Percentiles rank a stretch among this genome's conserved stretches.
phyloP scores from a whole-genome alignment of 768 basidiomycete genomes.

The Hygrocybe coccinea region DNA sequence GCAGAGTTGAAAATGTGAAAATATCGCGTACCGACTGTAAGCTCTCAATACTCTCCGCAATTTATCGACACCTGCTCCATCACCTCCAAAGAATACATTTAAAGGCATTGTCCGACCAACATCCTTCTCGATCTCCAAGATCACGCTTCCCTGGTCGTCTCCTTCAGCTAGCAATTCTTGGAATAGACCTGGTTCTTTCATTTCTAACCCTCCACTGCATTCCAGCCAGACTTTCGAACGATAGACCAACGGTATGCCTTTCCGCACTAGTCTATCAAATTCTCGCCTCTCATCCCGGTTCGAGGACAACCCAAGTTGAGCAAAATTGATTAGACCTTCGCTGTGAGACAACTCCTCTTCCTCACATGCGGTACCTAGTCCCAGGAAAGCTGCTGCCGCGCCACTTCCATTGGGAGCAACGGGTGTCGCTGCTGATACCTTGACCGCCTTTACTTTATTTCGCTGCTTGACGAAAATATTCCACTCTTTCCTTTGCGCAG shows the following conservation, averaged over 20 bases:
- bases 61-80: slow-evolving; percentile 91
- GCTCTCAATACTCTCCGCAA: slow-evolving; percentile 84
- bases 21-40: slow-evolving; percentile 73
- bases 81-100: slow-evolving; percentile 95
- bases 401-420: slow-evolving; percentile 24
- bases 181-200: slow-evolving; percentile 88
- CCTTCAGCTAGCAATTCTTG: slow-evolving; percentile 66
- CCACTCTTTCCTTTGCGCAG: slow-evolving; percentile 72
- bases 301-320: slow-evolving; percentile 75
- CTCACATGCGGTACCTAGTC: slow-evolving; percentile 56
- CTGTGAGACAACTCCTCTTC: slow-evolving; percentile 76
- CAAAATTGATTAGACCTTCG: slow-evolving; percentile 85
- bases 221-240: slow-evolving; percentile 90
- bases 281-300: slow-evolving; percentile 75
- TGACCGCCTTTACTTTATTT: slow-evolving; percentile 41
- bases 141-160: slow-evolving; percentile 44
- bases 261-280: slow-evolving; percentile 74
- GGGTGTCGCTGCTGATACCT: slow-evolving; percentile 23
- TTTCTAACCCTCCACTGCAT: slow-evolving; percentile 88
- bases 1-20: neutral
- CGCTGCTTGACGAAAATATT: slow-evolving; percentile 78
- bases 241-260: slow-evolving; percentile 83
- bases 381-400: slow-evolving; percentile 62
- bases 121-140: slow-evolving; percentile 92
- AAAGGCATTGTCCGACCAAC: slow-evolving; percentile 87